A percentile compares a stretch with the other conserved stretches of the same genome.
phyloP scores from a whole-genome alignment of 2,329 filamentous ascomycete species.

The Fusarium drepaniforme region DNA sequence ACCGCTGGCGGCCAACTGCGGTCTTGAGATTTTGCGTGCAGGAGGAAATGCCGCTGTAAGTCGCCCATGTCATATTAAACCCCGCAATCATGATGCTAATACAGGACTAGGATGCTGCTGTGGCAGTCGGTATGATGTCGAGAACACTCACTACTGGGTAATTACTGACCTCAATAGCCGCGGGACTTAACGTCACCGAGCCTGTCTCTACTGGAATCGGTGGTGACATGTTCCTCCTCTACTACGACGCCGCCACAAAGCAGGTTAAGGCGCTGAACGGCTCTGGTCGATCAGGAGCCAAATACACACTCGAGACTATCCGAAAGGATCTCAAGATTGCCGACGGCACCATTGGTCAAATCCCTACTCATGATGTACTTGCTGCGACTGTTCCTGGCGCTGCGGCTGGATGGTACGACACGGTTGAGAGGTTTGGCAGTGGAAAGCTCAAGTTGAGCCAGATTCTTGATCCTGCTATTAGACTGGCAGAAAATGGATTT shows the following conservation, averaged over 20 bases:
- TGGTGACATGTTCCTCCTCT: slow-evolving; percentile 97
- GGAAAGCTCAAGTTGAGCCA: slow-evolving; percentile 82
- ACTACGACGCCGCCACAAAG: slow-evolving; percentile 85
- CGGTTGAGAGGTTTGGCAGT: slow-evolving; percentile 89
- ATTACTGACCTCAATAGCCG: slow-evolving; percentile 69
- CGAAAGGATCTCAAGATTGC: slow-evolving; percentile 76
- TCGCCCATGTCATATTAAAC: slow-evolving; percentile 29
- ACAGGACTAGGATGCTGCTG: slow-evolving; percentile 83
- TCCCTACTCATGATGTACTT: slow-evolving; percentile 83
- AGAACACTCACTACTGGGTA: too few species aligned
- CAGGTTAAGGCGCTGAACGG: slow-evolving; percentile 91
- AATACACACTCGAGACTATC: slow-evolving; percentile 77
- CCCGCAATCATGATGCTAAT: slow-evolving; percentile 9
- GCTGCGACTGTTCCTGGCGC: slow-evolving; percentile 91
- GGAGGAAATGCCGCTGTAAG: slow-evolving; percentile 94
- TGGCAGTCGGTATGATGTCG: slow-evolving; percentile 93
- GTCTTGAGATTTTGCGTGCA: slow-evolving; percentile 83
- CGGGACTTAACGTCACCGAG: slow-evolving; percentile 93
- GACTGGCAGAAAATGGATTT: slow-evolving; percentile 88
- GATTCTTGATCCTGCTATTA: slow-evolving; percentile 85
- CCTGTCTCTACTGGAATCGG: slow-evolving; percentile 94
- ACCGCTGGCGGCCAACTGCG: slow-evolving; percentile 89
- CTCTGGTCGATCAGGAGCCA: slow-evolving; percentile 83
- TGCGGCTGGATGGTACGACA: slow-evolving; percentile 93
- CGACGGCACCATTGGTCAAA: slow-evolving; percentile 66